Base-by-base conservation (phyloP, 225 moss, liverwort and hornwort genomes). In the Neckera pumila region DNA sequence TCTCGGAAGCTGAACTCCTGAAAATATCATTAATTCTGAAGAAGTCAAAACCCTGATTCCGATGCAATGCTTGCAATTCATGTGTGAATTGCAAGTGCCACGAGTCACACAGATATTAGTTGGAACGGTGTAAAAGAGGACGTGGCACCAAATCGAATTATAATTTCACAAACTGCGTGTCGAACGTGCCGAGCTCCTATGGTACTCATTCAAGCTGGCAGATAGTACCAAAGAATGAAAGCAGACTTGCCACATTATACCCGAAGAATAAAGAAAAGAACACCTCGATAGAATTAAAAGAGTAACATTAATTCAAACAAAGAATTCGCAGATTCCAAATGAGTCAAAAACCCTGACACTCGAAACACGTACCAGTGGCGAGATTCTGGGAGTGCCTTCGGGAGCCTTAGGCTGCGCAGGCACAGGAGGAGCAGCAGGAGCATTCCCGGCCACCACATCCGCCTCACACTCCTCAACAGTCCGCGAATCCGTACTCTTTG, bases 391-490 rank as follows among this genome's bases (percentile, higher is more conserved):
- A 58, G 98, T 96, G 88, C 98, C 98, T 51, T 91, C 93, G 17
- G 97, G 98, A 64, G 93, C 93, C 90, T 89, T 88, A 12, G 98
- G 91, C 86, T 85, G 93, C 6, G 93, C 89, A 81, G 94, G 92
- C 88, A 77, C 93, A 26, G 95, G 90, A 70, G 97, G 98, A 43
- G 98, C 95, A 40, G 90, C 93, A 4, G 98, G 96, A 18, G 94
- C 96, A 89, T 96, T 99, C 67, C 98, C 98, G 21, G 94, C 92
- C 7, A 96, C 98, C 20, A 96, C 98, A 49, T 97, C 97, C 25
- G 98, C 97, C 90, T 97, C 96, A 30, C 94, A 91, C 87, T 96
- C 96, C 88, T 97, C 95, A 66, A 96, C 90, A 31, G 95, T 92
- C 43, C 89, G 95, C 61, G 91, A 34, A 54, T 86, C 22, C 14